Base-by-base conservation (phyloP, 2,329 filamentous ascomycete species). In the Aschersonia sp. region DNA sequence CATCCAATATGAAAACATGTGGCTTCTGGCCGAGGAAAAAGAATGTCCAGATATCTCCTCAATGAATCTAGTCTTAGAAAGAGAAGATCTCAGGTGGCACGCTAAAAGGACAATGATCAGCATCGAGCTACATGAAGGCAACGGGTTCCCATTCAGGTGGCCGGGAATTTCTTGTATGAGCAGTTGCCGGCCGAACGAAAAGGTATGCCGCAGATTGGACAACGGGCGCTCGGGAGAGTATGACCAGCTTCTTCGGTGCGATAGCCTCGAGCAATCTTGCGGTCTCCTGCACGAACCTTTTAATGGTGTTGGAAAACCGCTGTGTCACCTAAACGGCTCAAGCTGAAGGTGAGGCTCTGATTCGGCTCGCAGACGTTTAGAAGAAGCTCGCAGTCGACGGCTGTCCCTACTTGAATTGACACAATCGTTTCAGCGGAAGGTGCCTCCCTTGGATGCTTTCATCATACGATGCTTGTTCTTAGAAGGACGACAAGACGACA, bases 31-130 rank as follows among this genome's bases (percentile, higher is more conserved):
- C 9, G 14, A 11, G n/a, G 14, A 41, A 9, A 41, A 44, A 47
- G 30, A 47, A 31, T 46, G 40, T 49, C 49, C 51, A 46, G 51
- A 50, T 49, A 35, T 37, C n/a, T 32, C 30, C 37, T 50, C 39
- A 41, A 29, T 44, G 22, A 6, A n/a, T 2, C 6, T 9, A 14
- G 42, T 43, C 42, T 43, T n/a, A 4, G 14, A 42, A n/a, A 14
- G 40, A 12, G 35, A 8, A 37, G 35, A 8, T 37, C 35, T 22
- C 35, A 12, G 35, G 12, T 42, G 40, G 14, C 9, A 10, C 40
- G 8, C 22, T 42, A 9, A 12, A 42, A 10, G 14, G 9, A 29
- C 40, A 42, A n/a, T 10, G 2, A 14, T 42, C 22, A 29, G 22
- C 40, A n/a, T 29, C 10, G 7, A n/a, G 40, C 40, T 5, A 22